Base-by-base conservation (phyloP, 129 eudicot species). In the Erigeron canadensis region DNA sequence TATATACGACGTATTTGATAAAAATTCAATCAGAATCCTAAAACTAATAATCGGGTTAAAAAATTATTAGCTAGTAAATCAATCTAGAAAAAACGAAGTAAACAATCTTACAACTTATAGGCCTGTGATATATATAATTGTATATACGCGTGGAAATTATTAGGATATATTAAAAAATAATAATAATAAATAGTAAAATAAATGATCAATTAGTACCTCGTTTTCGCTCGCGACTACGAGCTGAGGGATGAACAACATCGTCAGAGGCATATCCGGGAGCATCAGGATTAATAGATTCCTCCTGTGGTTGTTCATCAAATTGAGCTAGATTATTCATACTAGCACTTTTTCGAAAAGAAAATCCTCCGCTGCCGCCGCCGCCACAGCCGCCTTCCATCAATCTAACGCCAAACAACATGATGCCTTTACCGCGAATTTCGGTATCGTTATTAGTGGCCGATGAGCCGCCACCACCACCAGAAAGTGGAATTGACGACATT, bases 191-290 rank as follows among this genome's bases (percentile, higher is more conserved):
- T 21, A 15, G 51, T 8, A 1, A 44, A 6, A 0, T 5, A 17
- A 17, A 2, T 23, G 40, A 63, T 57, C 37, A 64, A 78, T 72
- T 50, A 21, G 4, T 84, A 94, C 99, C 99, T 90, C 99, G 69
- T 50, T 94, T 94, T 16, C 99, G 84, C 63, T 94, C 99, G 4
- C 97, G 96, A 78, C 84, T 81, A 38, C 96, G 81, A 41, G 82
- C 94, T n/a, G 97, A 86, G 10, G 89, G 86, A 69, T 94, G 99
- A 66, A 94, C 93, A 54, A 84, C 91, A 78, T 90, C 99, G 67
- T 94, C 99, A 6, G 97, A 94, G 15, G 87, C 97, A 58, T 94
- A 94, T 11, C 97, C 95, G 42, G 88, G 82, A 70, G 82, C 89
- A 78, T 87, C 90, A 7, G 54, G 55, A 63, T 71, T 84, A 28